Conservation (phyloP, 2,329 filamentous ascomycete genomes). For the Apiospora arundinis region DNA sequence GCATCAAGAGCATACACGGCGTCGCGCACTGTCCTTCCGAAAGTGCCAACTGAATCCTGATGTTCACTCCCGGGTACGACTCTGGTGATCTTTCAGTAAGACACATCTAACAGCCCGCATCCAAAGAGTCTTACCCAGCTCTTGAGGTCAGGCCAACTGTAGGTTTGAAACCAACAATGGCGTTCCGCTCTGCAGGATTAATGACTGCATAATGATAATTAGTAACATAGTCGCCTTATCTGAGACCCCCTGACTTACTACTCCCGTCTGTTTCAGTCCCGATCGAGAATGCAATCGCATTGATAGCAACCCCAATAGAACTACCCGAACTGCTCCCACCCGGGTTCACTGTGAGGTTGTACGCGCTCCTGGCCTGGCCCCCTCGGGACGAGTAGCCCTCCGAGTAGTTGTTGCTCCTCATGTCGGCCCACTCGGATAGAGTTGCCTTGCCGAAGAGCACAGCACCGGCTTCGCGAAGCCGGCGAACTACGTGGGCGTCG, state of each 20-base stretch:
- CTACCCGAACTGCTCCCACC: constrained; percentile 74
- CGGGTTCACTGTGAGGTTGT: constrained; percentile 72
- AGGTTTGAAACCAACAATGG: constrained; percentile 76
- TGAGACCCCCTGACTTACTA: constrained; percentile 41
- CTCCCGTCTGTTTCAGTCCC: constrained; percentile 79
- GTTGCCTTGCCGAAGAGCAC: constrained; percentile 73
- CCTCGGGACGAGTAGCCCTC: constrained; percentile 71
- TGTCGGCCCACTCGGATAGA: constrained; percentile 77
- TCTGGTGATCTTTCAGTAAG: background rate
- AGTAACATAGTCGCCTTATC: background rate
- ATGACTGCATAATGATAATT: constrained; percentile 54
- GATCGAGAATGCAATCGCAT: constrained; percentile 67
- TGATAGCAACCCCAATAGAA: constrained; percentile 68
- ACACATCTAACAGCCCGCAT: too few relatives aligned
- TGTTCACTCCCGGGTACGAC: constrained; percentile 71
- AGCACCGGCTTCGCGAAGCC: constrained; percentile 49
- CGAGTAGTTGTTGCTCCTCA: constrained; percentile 69
- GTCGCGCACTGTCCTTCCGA: constrained; percentile 73
- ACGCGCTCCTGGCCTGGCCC: constrained; percentile 69
- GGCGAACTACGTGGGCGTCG: constrained; percentile 45
- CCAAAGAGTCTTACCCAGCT: constrained; percentile 38
- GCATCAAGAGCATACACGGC: constrained; percentile 70
- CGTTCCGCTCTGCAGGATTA: constrained; percentile 72
- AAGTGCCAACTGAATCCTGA: constrained; percentile 72
- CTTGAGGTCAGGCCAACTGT: constrained; percentile 76